Percentiles rank a stretch among this genome's conserved stretches.
These are phyloP conservation scores for Ustilago trichophora DNA, from an alignment of 1,284 basidiomycete genomes.

Conservation along the genomic window DNA sequence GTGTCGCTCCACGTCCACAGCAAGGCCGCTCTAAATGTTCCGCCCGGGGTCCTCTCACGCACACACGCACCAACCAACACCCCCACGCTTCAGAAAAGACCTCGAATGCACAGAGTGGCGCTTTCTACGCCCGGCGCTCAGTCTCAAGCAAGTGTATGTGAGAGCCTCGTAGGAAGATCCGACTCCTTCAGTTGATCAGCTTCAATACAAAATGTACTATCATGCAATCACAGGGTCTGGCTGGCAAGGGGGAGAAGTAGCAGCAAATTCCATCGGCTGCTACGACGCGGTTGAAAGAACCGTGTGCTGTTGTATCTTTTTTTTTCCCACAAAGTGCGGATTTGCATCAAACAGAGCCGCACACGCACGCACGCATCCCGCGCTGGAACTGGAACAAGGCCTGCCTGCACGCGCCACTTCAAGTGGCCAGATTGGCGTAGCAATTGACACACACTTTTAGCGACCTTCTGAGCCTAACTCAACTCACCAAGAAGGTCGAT, in stretches of 20 bases:
- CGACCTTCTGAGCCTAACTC: background rate
- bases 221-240: too few species aligned
- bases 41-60: background rate
- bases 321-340: slow-evolving; percentile 1
- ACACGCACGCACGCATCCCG: slow-evolving; percentile 12
- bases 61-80: background rate
- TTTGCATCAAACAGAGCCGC: background rate
- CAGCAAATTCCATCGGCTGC: too few species aligned
- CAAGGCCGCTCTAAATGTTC: background rate
- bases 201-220: too few species aligned
- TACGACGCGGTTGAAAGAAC: background rate
- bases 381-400: background rate
- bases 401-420: slow-evolving; percentile 9
- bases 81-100: background rate
- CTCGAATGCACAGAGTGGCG: too few species aligned
- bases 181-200: too few species aligned
- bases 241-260: too few species aligned
- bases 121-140: too few species aligned
- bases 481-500: background rate
- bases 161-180: too few species aligned
- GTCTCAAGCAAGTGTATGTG: too few species aligned
- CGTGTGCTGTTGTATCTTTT: slow-evolving; percentile 1
- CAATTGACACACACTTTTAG: slow-evolving; percentile 3
- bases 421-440: slow-evolving; percentile 2
- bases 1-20: slow-evolving; percentile 6